Evolutionary conservation across 2,329 filamentous ascomycete genomes (phyloP), one percentile per base, ranked within the genome.

Genomic region (Fusarium sp.): DNA sequence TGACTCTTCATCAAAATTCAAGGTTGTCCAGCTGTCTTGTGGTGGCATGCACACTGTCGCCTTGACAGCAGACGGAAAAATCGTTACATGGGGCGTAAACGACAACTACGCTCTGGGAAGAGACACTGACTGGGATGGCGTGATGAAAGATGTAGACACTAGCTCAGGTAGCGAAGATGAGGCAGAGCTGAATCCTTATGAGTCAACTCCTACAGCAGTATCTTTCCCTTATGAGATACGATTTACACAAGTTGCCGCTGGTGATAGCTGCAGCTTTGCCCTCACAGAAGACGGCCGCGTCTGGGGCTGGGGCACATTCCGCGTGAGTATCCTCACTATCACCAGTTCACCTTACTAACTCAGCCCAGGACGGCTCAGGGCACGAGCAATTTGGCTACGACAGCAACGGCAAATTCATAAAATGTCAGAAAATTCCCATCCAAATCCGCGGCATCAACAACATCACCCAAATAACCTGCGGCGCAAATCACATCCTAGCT

Each of bases 11-110:
- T 63, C 60, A 1, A 40, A 65, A 16, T 69, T 69, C 6, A 50
- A 64, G 18, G 62, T 95, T 33, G 91, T 94, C 10, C 89, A 92
- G 79, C 81, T 95, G 61, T 91, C 91, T 61, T 89, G 91, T 63
- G 93, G 93, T 62, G 93, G 93, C 65, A 95, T 95, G 93, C 94
- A 95, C 83, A 90, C 88, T 58, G 85, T 93, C 69, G 93, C 91
- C 2, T 84, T 95, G 58, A 95, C 93, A 47, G 87, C 90, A 74
- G 91, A 95, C 81, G 94, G 94, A 85, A 91, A 90, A 82, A 92
- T 95, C 75, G 84, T 94, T 47, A 94, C 92, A 20, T 96, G 94
- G 94, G 94, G 94, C 68, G 93, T 95, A 74, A 95, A 95, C 80
- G 93, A 95, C 80, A 90, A 94, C 77, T 91, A 91, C 69, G 93